phyloP scores from a whole-genome alignment of 257 asterid species.

The Petrea volubilis region DNA sequence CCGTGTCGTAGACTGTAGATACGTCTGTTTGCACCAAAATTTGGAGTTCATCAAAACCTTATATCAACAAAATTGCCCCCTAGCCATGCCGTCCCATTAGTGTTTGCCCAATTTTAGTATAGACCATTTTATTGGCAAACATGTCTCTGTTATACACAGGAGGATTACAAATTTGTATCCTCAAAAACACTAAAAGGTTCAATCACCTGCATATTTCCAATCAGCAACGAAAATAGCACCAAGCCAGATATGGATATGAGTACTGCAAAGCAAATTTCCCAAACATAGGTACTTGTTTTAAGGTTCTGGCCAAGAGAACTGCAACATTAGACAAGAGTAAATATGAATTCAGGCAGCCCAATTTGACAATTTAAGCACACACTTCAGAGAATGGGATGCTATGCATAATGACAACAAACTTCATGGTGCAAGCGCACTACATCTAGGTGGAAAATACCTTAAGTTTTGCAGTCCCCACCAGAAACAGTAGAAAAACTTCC shows the following conservation, averaged over 20 bases:
- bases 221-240: slow-evolving; percentile 78
- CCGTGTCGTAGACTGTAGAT: slow-evolving; percentile 80
- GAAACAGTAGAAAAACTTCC: slow-evolving; percentile 83
- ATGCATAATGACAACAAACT: background rate
- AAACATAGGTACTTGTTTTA: slow-evolving; percentile 71
- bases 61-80: background rate
- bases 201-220: slow-evolving; percentile 91
- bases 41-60: slow-evolving; percentile 13
- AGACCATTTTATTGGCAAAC: background rate
- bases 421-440: background rate
- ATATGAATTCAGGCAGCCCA: too few species aligned
- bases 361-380: background rate
- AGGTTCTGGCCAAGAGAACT: slow-evolving; percentile 94
- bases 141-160: background rate
- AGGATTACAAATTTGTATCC: background rate
- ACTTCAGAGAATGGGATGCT: background rate
- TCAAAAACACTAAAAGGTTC: background rate
- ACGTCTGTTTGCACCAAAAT: slow-evolving; percentile 57
- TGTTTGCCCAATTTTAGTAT: background rate
- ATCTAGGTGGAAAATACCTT: slow-evolving; percentile 45
- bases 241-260: slow-evolving; percentile 80
- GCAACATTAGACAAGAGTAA: slow-evolving; percentile 27
- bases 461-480: slow-evolving; percentile 97
- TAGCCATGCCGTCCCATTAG: background rate
- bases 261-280: slow-evolving; percentile 88